Base-by-base conservation (phyloP, 1,284 basidiomycete species). In the Xerocomus nothofagi region DNA sequence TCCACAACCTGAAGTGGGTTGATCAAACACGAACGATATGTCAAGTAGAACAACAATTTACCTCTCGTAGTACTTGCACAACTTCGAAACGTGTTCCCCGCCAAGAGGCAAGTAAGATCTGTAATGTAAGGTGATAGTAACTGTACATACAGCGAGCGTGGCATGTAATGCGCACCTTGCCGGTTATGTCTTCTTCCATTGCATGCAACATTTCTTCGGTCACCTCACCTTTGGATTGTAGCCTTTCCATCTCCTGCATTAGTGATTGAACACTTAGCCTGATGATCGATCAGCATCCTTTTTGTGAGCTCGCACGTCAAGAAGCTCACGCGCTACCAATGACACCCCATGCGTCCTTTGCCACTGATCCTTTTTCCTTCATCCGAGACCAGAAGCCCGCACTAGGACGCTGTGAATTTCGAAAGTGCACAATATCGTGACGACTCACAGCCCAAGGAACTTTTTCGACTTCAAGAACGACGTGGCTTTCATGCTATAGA, bases 81-180 rank as follows among this genome's bases (percentile, higher is more conserved):
- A 96, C 91, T 73, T 98, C 94, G 66, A 96, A 86, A 43, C 93
- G 83, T 2, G 93, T 94, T 14, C 93, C 94, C 52, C 92, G 84
- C 94, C 94, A 98, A 23, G 94, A 95, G 9, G 93, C 93, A 27
- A 97, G 81, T 71, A 98, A 81, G 67, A 96, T 92, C 86, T 90
- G 53, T 27, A 49, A 33, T 17, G 36, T 34, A 41, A 31, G 51
- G 20, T 31, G n/a, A 27, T 51, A 8, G n/a, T 24, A 3, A 27
- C 9, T 15, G 18, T 11, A 39, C 24, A 31, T 5, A 18, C 20
- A 20, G 29, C 30, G 20, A 20, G 18, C 8, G 37, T 44, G 21
- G 33, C 14, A 30, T 30, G 23, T 18, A 30, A 51, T 36, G 41
- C 60, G 24, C 53, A 87, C 83, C 76, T 95, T 98, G 53, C 93